Evolutionary conservation across 2,329 filamentous ascomycete genomes (phyloP).

Genomic region (Ceratocystis albifundus): DNA sequence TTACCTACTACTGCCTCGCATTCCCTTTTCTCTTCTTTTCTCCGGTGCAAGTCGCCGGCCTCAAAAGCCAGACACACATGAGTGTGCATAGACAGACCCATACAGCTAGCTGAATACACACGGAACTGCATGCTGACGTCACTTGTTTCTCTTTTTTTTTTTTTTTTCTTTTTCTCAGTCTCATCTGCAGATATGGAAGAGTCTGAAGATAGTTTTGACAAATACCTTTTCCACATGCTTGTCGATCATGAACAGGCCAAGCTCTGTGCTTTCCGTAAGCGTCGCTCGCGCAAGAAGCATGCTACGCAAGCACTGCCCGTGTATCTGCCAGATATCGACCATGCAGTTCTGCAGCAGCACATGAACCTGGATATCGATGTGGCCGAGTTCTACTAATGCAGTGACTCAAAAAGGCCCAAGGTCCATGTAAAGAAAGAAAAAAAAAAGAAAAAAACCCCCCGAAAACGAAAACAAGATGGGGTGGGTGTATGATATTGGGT

Average conservation of each 20-base stretch:
- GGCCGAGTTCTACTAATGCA: neutral
- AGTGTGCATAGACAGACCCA: neutral
- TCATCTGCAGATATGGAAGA: constrained; percentile 18
- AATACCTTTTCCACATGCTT: constrained; percentile 11
- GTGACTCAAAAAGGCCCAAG: neutral
- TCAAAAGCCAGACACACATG: constrained; percentile 6
- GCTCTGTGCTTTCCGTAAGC: constrained; percentile 15
- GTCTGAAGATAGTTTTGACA: constrained; percentile 4
- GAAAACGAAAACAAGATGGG: neutral
- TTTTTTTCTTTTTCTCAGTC: too few species aligned
- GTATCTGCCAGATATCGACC: constrained; percentile 6
- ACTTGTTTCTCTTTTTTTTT: neutral
- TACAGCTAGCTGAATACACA: neutral
- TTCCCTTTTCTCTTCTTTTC: neutral
- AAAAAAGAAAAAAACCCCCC: too few species aligned
- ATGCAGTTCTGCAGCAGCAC: constrained; percentile 1
- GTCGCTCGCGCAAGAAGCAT: constrained; percentile 21
- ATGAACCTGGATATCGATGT: neutral
- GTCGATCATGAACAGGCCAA: constrained; percentile 21
- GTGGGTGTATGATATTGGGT: neutral
- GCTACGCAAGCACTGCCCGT: neutral
- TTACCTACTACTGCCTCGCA: neutral
- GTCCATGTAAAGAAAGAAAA: neutral
- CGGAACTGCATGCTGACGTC: constrained; percentile 14
- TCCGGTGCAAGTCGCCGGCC: neutral